Evolutionary conservation across 371 early-diverging fungal species (phyloP), one percentile per base, ranked within the genome.

Genomic region (Syncephalastrum monosporum): DNA sequence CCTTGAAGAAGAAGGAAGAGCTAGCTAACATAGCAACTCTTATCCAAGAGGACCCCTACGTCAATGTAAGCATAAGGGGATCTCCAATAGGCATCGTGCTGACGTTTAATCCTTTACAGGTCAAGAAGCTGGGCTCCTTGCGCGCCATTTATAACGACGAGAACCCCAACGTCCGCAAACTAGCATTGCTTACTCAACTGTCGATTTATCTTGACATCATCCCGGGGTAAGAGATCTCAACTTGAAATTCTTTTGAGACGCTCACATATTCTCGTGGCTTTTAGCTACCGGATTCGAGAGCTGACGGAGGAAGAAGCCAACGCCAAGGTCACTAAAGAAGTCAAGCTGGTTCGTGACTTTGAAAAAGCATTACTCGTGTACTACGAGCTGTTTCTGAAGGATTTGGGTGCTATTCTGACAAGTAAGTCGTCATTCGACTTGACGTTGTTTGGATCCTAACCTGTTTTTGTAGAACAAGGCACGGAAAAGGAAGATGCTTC

Each of bases 121-220:
- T 87, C 49, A 72, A 67, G 8, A 69, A 75, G 45, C 75, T 94
- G 53, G 89, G 81, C 70, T 65, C 61, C 14, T 69, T 94, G 49
- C 82, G 88, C 42, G 50, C 72, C 0, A 80, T 91, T 56, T 72
- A 82, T 17, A 69, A 72, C 19, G 85, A 88, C 50, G 69, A 73
- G 3, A 78, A 83, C 56, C 63, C 69, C 13, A 79, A 72, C n/a
- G 71, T 90, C 50, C 74, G 78, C 50, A 88, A 91, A 54, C 63
- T 95, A 43, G 90, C 88, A 1, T 70, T 94, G 38, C 70, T 96
- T 46, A 90, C 95, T 4, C 93, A 92, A 65, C 74, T 95, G 38
- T 92, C 94, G 3, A 90, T 97, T 1, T 96, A 88, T 77, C 85
- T 89, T 59, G 97, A 97, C 71, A 92, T 97, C 64, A 82, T 96